Evolutionary conservation across 1,284 basidiomycete genomes (phyloP).

Genomic region (Papiliotrema fonsecae): DNA sequence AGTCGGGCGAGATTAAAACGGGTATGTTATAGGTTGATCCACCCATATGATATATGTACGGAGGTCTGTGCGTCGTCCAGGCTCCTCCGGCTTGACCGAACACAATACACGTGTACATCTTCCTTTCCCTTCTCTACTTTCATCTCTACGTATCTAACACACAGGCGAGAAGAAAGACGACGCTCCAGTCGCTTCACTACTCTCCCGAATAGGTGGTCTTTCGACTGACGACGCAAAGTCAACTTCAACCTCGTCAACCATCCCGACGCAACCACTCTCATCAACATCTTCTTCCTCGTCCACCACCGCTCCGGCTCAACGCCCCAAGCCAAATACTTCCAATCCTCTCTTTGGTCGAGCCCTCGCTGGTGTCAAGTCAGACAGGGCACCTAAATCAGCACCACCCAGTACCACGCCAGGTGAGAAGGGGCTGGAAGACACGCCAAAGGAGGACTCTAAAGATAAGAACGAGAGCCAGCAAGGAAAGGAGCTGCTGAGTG

Average conservation of each 20-base stretch:
- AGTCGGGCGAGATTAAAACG: neutral
- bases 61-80: no score
- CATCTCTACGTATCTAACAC: neutral
- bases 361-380: constrained; percentile 36
- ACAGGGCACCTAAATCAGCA: constrained; percentile 9
- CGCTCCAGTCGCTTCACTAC: constrained; percentile 29
- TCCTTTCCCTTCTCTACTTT: neutral
- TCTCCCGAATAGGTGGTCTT: constrained; percentile 36
- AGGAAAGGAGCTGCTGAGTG: neutral
- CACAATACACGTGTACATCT: no score
- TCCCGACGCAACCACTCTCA: neutral
- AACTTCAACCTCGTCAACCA: constrained; percentile 6
- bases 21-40: no score
- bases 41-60: no score
- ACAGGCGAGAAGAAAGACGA: constrained; percentile 10
- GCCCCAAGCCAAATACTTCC: constrained; percentile 26
- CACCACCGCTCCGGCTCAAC: constrained; percentile 2
- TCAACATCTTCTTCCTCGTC: constrained; percentile 2
- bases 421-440: no score
- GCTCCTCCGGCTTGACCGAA: no score
- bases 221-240: constrained; percentile 18
- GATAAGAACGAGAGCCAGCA: neutral
- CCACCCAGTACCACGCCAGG: constrained; percentile 3
- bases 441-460: neutral
- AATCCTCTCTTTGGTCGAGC: constrained; percentile 36